These are phyloP conservation scores for Thalassiosira hispida DNA, from an alignment of 352 stramenopile genomes.

Conservation along the genomic window DNA sequence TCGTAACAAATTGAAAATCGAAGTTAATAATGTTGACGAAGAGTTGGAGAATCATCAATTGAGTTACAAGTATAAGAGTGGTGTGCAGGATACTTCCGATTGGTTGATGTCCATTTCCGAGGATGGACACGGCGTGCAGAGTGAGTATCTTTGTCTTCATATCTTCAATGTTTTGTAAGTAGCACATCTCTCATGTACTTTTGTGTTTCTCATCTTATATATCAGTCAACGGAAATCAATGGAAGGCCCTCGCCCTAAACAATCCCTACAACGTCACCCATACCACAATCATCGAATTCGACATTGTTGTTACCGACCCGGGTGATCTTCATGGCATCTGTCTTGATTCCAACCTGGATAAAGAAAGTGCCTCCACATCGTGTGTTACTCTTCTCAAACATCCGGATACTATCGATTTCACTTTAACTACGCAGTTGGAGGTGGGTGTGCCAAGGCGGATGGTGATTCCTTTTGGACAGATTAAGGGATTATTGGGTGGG, in stretches of 20 bases:
- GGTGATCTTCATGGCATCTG: conserved; percentile 17
- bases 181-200: background rate
- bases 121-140: conserved; percentile 7
- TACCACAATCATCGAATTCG: conserved; percentile 22
- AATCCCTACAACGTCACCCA: background rate
- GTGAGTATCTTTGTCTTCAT: background rate
- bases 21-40: background rate
- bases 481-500: conserved; percentile 3
- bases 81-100: conserved; percentile 10
- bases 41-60: conserved; percentile 1
- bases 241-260: conserved; percentile 16
- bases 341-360: background rate
- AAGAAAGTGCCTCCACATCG: background rate
- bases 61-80: background rate
- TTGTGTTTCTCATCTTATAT: background rate
- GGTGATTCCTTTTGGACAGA: conserved; percentile 7
- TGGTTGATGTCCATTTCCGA: conserved; percentile 5
- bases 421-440: background rate
- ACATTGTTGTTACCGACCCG: background rate
- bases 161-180: too few relatives aligned
- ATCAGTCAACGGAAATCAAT: conserved; percentile 21
- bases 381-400: too few relatives aligned
- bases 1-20: background rate
- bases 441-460: background rate
- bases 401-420: too few relatives aligned